These are phyloP conservation scores for Trichoderma sp. DNA, from an alignment of 2,329 filamentous ascomycete genomes.

Conservation along the genomic window DNA sequence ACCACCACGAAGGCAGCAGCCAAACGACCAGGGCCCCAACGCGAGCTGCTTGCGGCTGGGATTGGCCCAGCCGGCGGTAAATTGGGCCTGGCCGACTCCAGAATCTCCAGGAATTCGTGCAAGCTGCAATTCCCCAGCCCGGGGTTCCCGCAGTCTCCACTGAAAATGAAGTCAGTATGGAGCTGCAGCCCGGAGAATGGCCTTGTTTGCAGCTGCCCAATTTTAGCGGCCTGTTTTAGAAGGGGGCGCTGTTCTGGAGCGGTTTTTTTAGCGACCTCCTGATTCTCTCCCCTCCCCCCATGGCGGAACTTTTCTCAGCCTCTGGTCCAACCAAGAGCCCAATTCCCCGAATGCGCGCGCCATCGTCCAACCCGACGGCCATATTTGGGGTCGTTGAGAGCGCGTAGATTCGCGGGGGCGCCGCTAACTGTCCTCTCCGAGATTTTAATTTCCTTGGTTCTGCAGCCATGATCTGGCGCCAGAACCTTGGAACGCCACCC, in stretches of 20 bases:
- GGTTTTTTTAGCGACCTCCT: constrained; percentile 8
- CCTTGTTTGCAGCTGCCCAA: constrained; percentile 2
- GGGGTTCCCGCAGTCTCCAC: constrained; percentile 24
- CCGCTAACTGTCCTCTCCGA: constrained; percentile 4
- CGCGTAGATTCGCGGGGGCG: constrained; percentile 13
- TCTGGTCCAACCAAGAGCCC: constrained; percentile 7
- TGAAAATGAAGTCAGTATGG: constrained; percentile 21
- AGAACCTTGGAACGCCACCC: constrained; percentile 14
- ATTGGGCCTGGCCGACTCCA: constrained; percentile 8
- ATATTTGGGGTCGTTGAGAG: background rate
- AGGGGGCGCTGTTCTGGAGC: background rate
- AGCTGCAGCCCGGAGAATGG: background rate
- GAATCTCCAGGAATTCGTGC: constrained; percentile 21
- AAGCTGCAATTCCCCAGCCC: constrained; percentile 19
- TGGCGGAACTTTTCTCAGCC: constrained; percentile 8
- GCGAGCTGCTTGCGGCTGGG: constrained; percentile 14
- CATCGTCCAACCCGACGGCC: background rate
- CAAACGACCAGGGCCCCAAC: constrained; percentile 1
- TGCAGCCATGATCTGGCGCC: constrained; percentile 10
- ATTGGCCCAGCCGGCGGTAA: background rate
- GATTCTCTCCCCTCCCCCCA: background rate
- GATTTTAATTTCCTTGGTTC: constrained; percentile 11
- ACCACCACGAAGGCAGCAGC: constrained; percentile 20
- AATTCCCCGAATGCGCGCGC: background rate
- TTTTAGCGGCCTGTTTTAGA: constrained; percentile 4